Conservation (phyloP, 2,329 filamentous ascomycete genomes). For the Alternaria triticina region DNA sequence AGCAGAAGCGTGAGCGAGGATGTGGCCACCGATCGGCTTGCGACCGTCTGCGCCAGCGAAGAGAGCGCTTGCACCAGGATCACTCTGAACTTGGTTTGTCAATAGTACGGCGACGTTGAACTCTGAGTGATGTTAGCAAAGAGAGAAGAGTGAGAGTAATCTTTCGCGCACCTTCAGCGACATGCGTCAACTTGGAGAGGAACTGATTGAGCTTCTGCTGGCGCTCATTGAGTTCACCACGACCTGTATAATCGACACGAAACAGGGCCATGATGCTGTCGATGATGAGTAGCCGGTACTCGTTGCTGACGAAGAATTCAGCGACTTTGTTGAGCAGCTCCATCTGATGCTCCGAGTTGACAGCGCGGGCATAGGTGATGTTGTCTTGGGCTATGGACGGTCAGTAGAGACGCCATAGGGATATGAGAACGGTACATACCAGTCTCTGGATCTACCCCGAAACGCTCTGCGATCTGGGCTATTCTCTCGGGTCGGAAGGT, state of each 20-base stretch:
- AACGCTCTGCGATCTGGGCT: constrained; percentile 69
- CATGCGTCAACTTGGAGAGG: constrained; percentile 67
- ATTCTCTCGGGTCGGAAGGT: constrained; percentile 72
- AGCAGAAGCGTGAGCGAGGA: constrained; percentile 72
- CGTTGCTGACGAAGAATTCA: constrained; percentile 66
- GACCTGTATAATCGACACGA: constrained; percentile 70
- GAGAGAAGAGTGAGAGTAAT: no score
- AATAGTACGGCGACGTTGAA: constrained; percentile 66
- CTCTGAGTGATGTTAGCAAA: constrained; percentile 49
- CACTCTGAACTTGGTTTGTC: constrained; percentile 76
- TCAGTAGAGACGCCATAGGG: constrained; percentile 54
- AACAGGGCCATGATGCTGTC: constrained; percentile 75
- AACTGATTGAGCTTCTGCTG: constrained; percentile 73
- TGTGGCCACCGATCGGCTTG: constrained; percentile 71
- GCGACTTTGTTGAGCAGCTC: constrained; percentile 68
- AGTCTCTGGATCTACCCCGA: constrained; percentile 56
- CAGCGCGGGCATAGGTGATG: constrained; percentile 68
- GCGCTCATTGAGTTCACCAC: constrained; percentile 71
- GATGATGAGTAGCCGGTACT: constrained; percentile 71
- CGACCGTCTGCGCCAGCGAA: constrained; percentile 72
- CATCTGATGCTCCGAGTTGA: constrained; percentile 71
- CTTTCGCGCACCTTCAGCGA: constrained; percentile 62
- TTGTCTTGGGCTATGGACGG: constrained; percentile 67
- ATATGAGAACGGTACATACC: constrained; percentile 12
- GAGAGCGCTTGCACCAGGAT: constrained; percentile 71